phyloP scores from a whole-genome alignment of 2,329 filamentous ascomycete genomes.

The Aspergillus unguis region DNA sequence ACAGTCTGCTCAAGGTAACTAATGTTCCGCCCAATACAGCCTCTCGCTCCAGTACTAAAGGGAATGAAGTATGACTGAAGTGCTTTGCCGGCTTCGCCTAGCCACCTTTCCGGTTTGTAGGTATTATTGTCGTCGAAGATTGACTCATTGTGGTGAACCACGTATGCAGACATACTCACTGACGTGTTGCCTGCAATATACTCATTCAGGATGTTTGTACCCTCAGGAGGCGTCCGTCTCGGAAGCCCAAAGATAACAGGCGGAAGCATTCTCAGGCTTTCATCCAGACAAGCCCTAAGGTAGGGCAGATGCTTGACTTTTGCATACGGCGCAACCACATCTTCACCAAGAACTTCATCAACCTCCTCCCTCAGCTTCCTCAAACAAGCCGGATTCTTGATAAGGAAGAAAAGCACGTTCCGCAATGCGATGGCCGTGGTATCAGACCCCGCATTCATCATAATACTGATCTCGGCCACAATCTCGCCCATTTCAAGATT shows the following conservation, averaged over 20 bases:
- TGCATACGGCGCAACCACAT: slow-evolving; percentile 48
- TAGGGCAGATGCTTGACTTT: slow-evolving; percentile 53
- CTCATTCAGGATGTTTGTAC: slow-evolving; percentile 39
- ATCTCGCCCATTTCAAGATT: slow-evolving; percentile 58
- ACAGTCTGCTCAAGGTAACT: slow-evolving; percentile 51
- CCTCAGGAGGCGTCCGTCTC: slow-evolving; percentile 46
- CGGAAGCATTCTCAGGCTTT: slow-evolving; percentile 46
- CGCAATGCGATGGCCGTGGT: slow-evolving; percentile 54
- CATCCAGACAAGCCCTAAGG: slow-evolving; percentile 52
- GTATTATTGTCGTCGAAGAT: slow-evolving; percentile 38
- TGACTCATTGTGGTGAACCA: slow-evolving; percentile 36
- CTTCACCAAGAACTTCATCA: slow-evolving; percentile 29
- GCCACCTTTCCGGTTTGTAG: slow-evolving; percentile 43
- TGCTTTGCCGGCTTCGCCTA: slow-evolving; percentile 39
- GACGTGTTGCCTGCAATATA: slow-evolving; percentile 46
- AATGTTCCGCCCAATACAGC: slow-evolving; percentile 44
- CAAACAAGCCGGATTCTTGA: slow-evolving; percentile 47
- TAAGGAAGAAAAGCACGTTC: slow-evolving; percentile 52
- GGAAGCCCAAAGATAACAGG: slow-evolving; percentile 44
- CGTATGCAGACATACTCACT: slow-evolving; percentile 42
- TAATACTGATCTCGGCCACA: slow-evolving; percentile 49
- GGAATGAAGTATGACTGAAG: slow-evolving; percentile 40
- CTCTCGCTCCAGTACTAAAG: slow-evolving; percentile 40
- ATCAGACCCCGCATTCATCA: slow-evolving; percentile 49
- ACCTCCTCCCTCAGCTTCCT: slow-evolving; percentile 46